Evolutionary conservation across 306 rosid genomes (phyloP), one percentile per base, ranked within the genome.

Genomic region (Lathyrus sativus): DNA sequence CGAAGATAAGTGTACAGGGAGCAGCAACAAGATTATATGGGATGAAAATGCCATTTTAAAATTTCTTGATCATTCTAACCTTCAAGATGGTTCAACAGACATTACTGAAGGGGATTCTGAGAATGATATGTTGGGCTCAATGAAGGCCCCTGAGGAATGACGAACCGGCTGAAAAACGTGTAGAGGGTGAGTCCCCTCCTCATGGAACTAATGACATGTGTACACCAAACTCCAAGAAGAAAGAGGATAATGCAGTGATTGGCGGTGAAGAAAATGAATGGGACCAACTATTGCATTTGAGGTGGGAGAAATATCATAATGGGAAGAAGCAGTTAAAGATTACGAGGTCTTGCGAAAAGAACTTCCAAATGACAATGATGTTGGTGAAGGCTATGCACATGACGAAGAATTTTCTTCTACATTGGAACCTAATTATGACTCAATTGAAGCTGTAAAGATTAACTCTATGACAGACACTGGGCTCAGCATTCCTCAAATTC

Each of bases 71-170:
- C 97, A 96, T 12, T 85, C 95, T 71, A 82, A 82, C 80, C 89
- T 91, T 82, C 99, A 95, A 79, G 86, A 86, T 70, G 80, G 86
- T 38, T 84, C 85, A 65, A 82, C 77, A 46, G 99, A 95, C 76
- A 76, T 59, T 83, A 88, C 90, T 39, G 99, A 95, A 74, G 99
- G 84, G 68, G 99, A 95, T 74, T 61, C 88, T 67, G 99, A 90
- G 78, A 90, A 81, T 71, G 99, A 95, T 74, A 88, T 95, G 95
- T 88, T 95, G 63, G 99, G 99, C 57, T 81, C 97, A 31, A 96
- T 95, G 54, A 95, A 95, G 99, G 83, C 97, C 18, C 75, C 84
- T 38, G 97, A 90, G 99, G 99, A 95, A 88, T 88, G 99, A 95
- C 7, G 99, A 95, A 80, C 86, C 86, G 71, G 68, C 90, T 35